phyloP scores from a whole-genome alignment of 2,329 filamentous ascomycete species.

The Monosporascus sp. region DNA sequence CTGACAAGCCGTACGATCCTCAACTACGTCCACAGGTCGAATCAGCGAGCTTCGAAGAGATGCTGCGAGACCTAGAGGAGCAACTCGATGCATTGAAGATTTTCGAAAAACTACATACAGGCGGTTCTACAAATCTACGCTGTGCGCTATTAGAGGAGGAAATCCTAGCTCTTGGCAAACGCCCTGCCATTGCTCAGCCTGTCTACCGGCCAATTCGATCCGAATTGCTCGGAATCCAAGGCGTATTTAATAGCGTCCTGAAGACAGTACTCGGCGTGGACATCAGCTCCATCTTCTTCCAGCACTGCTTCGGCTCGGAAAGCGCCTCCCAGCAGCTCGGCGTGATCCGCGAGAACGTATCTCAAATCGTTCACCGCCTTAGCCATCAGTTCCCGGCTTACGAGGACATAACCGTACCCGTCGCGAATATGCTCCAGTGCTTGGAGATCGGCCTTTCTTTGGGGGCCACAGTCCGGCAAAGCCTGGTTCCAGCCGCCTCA shows the following conservation, averaged over 20 bases:
- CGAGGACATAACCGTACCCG: slow-evolving; percentile 75
- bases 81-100: slow-evolving; percentile 56
- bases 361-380: slow-evolving; percentile 66
- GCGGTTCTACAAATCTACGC: slow-evolving; percentile 63
- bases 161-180: slow-evolving; percentile 57
- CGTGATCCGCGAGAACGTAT: slow-evolving; percentile 53
- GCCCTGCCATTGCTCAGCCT: slow-evolving; percentile 57
- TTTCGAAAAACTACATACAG: slow-evolving; percentile 66
- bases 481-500: slow-evolving; percentile 6
- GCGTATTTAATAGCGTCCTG: slow-evolving; percentile 75
- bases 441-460: slow-evolving; percentile 72
- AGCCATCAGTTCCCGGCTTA: slow-evolving; percentile 69
- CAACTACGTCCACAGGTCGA: slow-evolving; percentile 63
- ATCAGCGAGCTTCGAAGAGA: slow-evolving; percentile 50
- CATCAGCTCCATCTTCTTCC: slow-evolving; percentile 33
- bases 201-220: slow-evolving; percentile 69
- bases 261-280: slow-evolving; percentile 54
- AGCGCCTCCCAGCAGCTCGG: slow-evolving; percentile 40
- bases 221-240: slow-evolving; percentile 67
- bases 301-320: slow-evolving; percentile 27
- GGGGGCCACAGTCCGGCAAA: slow-evolving; percentile 37
- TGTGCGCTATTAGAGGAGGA: slow-evolving; percentile 59
- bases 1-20: slow-evolving; percentile 83
- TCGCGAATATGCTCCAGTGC: slow-evolving; percentile 74
- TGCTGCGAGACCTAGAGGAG: slow-evolving; percentile 48